Conservation (phyloP, 306 rosid genomes). For the Pyrus betulifolia region DNA sequence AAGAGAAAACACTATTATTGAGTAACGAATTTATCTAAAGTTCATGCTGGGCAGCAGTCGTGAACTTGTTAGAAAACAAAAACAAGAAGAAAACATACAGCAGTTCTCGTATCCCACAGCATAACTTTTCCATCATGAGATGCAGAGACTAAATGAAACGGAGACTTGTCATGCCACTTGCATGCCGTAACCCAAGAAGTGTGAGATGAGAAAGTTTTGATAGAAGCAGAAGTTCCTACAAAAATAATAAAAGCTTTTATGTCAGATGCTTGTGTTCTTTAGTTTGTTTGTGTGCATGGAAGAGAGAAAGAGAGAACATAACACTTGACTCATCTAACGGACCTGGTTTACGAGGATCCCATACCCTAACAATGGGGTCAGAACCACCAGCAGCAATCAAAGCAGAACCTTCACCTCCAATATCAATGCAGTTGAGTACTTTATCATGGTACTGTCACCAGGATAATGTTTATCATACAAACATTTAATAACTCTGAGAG, state of each 20-base stretch:
- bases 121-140: constrained; percentile 84
- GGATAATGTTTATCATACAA: constrained; percentile 13
- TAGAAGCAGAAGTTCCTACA: constrained; percentile 83
- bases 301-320: background rate
- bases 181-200: constrained; percentile 74
- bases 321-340: constrained; percentile 8
- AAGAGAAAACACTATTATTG: constrained; percentile 19
- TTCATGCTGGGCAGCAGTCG: background rate
- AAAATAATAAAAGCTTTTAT: background rate
- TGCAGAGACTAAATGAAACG: constrained; percentile 74
- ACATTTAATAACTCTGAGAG: constrained; percentile 2
- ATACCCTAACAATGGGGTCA: constrained; percentile 72
- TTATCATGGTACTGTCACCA: constrained; percentile 59
- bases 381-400: constrained; percentile 83
- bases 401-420: constrained; percentile 84
- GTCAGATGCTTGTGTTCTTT: background rate
- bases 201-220: constrained; percentile 71
- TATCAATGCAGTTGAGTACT: constrained; percentile 75
- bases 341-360: constrained; percentile 99
- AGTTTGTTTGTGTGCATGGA: background rate
- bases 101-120: constrained; percentile 96
- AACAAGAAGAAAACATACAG: constrained; percentile 36
- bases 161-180: constrained; percentile 76
- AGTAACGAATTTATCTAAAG: background rate
- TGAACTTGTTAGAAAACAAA: background rate